phyloP scores from a whole-genome alignment of 768 basidiomycete genomes.

The Termitomyces sp. region DNA sequence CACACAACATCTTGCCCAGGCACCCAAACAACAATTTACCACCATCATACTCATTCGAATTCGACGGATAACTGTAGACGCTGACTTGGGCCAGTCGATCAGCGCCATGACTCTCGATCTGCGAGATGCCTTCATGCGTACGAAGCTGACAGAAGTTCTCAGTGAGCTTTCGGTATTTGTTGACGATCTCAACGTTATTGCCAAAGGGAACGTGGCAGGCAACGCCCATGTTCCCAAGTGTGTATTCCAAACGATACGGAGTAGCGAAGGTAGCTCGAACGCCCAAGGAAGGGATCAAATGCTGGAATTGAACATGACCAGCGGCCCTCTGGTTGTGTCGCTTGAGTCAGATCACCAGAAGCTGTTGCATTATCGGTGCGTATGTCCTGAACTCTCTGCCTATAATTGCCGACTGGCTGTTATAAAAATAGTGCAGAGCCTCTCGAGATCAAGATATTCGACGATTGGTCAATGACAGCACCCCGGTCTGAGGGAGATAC shows the following conservation, averaged over 20 bases:
- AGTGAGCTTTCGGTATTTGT: conserved; percentile 67
- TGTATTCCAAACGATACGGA: conserved; percentile 69
- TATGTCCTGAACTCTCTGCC: not conserved
- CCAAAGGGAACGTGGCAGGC: conserved; percentile 71
- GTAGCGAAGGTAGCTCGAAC: conserved; percentile 35
- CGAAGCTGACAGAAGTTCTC: conserved; percentile 52
- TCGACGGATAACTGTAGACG: conserved; percentile 64
- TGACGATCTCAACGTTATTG: conserved; percentile 57
- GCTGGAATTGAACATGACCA: conserved; percentile 72
- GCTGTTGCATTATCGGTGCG: conserved; percentile 68
- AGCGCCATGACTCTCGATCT: conserved; percentile 64
- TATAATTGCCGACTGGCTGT: not conserved
- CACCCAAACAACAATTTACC: conserved; percentile 40
- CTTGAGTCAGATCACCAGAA: conserved; percentile 76
- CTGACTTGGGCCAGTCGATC: conserved; percentile 86
- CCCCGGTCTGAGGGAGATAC: conserved; percentile 33
- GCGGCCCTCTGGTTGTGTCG: conserved; percentile 58
- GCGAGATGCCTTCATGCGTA: conserved; percentile 56
- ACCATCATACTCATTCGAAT: conserved; percentile 66
- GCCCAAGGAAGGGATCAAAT: conserved; percentile 41
- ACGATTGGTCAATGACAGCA: conserved; percentile 70
- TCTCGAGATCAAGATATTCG: conserved; percentile 63
- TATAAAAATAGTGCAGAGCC: conserved; percentile 62
- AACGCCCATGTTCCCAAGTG: conserved; percentile 61
- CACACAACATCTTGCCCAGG: conserved; percentile 13